Base-by-base conservation (phyloP, 2,329 filamentous ascomycete species). In the Sclerotinia spermophila region DNA sequence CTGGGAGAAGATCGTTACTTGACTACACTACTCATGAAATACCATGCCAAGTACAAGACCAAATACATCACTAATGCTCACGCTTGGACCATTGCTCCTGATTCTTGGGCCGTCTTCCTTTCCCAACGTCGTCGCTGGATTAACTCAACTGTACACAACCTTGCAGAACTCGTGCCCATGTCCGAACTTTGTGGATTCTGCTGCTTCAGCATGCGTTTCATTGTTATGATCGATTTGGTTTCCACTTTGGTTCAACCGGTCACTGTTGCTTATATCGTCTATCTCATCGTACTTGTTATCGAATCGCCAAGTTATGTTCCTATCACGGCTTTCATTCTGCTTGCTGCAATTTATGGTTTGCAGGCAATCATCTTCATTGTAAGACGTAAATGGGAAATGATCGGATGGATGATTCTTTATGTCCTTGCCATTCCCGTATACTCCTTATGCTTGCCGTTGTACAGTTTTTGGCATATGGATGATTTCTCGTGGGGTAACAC, bases 401-500 rank as follows among this genome's bases (percentile, higher is more conserved):
- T 99, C 76, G 96, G 95, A 48, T 99, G 96, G 96, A 97, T 99
- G 94, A 85, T 99, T 76, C 89, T 99, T 73, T 99, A 99, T 81
- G 87, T 99, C 72, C 74, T 96, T 42, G 95, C 96, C 69, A 92
- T 97, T 73, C 95, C 95, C 0, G 88, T 99, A 74, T 99, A 97
- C 86, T 90, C 92, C 58, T 93, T 97, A 74, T 94, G 87, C 71
- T 86, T 99, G 59, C 96, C 96, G 0, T 83, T 99, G 40, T 98
- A 98, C 81, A 87, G 95, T 65, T 99, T 99, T 87, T 99, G 96
- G 96, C 88, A 97, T 83, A 98, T 98, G 96, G 96, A 99, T 81
- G 96, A 99, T 83, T 99, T 99, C 87, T 92, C 92, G 77, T 99
- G 96, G 96, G 96, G 96, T 82, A 99, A 97, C 82, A 99, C 96